Conservation (phyloP, 1,284 basidiomycete species). For the Microbotryum scabiosae region DNA sequence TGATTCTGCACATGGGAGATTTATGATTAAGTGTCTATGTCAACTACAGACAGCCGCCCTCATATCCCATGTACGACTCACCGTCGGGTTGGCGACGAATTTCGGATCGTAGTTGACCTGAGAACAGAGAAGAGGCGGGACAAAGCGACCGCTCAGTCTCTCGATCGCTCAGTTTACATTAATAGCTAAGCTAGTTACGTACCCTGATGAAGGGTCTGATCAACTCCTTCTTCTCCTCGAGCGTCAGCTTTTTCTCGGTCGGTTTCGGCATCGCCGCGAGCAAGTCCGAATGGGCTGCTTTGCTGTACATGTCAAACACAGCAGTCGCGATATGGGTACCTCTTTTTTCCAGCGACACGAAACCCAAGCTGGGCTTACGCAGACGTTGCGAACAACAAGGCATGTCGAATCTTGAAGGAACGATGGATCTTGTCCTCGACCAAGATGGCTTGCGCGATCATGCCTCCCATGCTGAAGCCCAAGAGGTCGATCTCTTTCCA, state of each 20-base stretch:
- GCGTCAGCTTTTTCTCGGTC: background rate
- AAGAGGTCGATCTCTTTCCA: conserved; percentile 19
- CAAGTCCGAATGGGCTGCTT: conserved; percentile 27
- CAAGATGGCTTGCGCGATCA: conserved; percentile 23
- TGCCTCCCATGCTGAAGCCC: conserved; percentile 30
- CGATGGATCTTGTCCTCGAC: background rate
- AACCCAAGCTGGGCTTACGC: conserved; percentile 4
- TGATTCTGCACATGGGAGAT: conserved; percentile 4
- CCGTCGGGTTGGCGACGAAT: conserved; percentile 8
- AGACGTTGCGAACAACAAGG: conserved; percentile 19
- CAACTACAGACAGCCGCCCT: too few relatives aligned
- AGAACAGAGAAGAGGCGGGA: background rate
- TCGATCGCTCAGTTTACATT: background rate
- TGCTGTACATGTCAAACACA: conserved; percentile 2
- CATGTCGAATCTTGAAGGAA: conserved; percentile 21
- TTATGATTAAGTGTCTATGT: background rate
- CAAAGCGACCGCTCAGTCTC: background rate
- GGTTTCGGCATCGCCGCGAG: conserved; percentile 20
- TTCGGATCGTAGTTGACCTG: conserved; percentile 18
- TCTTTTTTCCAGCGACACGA: background rate
- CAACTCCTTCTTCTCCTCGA: conserved; percentile 22
- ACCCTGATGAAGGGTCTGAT: conserved; percentile 23
- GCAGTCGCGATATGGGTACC: background rate
- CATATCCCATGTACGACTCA: background rate
- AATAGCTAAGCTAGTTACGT: background rate